Conservation (phyloP, 1,284 basidiomycete species). For the Irpex sp. region DNA sequence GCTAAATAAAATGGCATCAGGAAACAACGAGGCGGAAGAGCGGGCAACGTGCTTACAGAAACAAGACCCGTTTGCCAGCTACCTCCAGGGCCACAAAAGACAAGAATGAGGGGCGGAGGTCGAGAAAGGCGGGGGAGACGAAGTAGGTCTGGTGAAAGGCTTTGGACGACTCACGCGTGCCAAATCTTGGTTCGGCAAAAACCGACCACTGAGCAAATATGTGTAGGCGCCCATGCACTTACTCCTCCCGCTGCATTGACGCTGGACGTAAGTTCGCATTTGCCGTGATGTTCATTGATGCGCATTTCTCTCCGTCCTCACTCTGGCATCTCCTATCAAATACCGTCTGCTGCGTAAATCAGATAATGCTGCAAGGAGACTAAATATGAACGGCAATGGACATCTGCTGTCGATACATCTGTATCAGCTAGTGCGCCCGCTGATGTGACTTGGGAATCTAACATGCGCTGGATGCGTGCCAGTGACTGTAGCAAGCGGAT, state of each 20-base stretch:
- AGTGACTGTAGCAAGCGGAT: neutral
- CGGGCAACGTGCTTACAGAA: neutral
- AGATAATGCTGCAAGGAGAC: neutral
- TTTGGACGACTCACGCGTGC: neutral
- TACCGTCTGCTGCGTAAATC: neutral
- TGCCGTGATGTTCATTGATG: neutral
- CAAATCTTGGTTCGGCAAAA: neutral
- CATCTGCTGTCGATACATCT: neutral
- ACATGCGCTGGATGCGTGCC: neutral
- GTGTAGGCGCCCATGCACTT: neutral
- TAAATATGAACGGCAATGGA: neutral
- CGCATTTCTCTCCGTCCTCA: neutral
- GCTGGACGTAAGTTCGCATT: no score
- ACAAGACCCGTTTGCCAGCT: neutral
- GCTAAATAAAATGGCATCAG: neutral
- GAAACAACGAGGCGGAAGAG: neutral
- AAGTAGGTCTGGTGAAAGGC: neutral
- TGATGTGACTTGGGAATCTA: neutral
- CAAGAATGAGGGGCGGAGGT: neutral
- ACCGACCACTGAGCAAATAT: neutral
- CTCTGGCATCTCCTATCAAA: neutral
- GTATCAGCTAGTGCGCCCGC: neutral
- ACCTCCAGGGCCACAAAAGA: neutral
- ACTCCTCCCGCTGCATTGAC: neutral
- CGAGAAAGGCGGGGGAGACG: neutral